Evolutionary conservation across 352 stramenopile species (phyloP).

Genomic region (Pythium volutum): DNA sequence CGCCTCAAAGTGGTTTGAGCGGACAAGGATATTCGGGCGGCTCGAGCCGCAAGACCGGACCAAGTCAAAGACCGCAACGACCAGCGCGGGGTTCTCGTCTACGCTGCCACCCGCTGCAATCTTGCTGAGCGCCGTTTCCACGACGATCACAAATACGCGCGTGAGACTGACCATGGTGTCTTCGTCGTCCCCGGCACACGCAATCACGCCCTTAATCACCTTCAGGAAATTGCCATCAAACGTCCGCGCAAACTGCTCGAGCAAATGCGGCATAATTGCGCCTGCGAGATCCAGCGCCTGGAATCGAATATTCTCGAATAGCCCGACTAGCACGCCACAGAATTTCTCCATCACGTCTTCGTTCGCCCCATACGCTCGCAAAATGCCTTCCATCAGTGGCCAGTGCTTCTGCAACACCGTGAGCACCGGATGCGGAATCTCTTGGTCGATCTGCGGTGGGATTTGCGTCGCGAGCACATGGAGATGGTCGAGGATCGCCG

Average conservation of each 20-base stretch:
- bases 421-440: slow-evolving; percentile 53
- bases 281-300: slow-evolving; percentile 60
- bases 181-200: slow-evolving; percentile 57
- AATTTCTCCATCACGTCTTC: slow-evolving; percentile 62
- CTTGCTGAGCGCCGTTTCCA: slow-evolving; percentile 51
- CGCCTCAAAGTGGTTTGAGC: slow-evolving; percentile 63
- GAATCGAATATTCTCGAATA: slow-evolving; percentile 61
- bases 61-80: slow-evolving; percentile 56
- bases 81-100: slow-evolving; percentile 50
- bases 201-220: slow-evolving; percentile 71
- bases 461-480: slow-evolving; percentile 53
- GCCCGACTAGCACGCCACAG: slow-evolving; percentile 46
- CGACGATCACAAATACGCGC: slow-evolving; percentile 60
- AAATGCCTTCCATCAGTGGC: slow-evolving; percentile 46
- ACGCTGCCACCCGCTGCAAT: slow-evolving; percentile 45
- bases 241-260: slow-evolving; percentile 62
- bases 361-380: slow-evolving; percentile 43
- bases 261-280: slow-evolving; percentile 54
- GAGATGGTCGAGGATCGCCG: slow-evolving; percentile 59
- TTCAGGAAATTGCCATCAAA: slow-evolving; percentile 56
- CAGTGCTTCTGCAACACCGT: slow-evolving; percentile 58
- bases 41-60: slow-evolving; percentile 51
- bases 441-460: slow-evolving; percentile 60
- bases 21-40: slow-evolving; percentile 59
- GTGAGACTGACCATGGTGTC: slow-evolving; percentile 55